Base-by-base conservation (phyloP, 495 filamentous ascomycete genomes). In the Talaromyces thailandensis region DNA sequence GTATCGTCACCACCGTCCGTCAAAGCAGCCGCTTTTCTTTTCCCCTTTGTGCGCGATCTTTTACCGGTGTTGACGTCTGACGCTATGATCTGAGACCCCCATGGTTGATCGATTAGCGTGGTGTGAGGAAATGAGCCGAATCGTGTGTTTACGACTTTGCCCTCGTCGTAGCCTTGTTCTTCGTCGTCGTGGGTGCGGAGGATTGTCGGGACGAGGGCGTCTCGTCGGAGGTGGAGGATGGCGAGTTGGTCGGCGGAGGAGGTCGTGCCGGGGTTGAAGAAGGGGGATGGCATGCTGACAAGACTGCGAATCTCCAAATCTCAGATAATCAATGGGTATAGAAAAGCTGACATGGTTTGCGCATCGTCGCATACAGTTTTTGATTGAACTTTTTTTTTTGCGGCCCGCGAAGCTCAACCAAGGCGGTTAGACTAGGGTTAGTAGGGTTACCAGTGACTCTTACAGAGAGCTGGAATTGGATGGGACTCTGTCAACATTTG, bases 41-140 rank as follows among this genome's bases (percentile, higher is more conserved):
- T 88, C 64, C 80, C 43, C 12, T 53, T 35, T 52, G 59, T 60
- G 60, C 58, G 9, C 51, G 64, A 77, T 45, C 70, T 76, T 71
- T 79, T 84, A 9, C 92, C 92, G 1, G 91, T 95, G 71, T 96
- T 90, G 55, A 95, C 92, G 48, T 86, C 82, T n/a, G 90, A 93
- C 4, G 94, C 93, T 48, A 87, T 81, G 28, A 98, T 86, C 69
- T 98, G 94, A 6, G 88, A 88, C 52, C 94, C 94, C 92, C 93
- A 97, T 58, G 91, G 88, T 53, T 91, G 76, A 16, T 82, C 77
- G 69, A 94, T 75, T 58, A 99, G 79, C 1, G 94, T 96, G 55
- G 80, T 88, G 75, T 98, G 93, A 0, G 94, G 94, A 67, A 95
- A 99, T 4, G 92, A 93, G 25, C 94, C 94, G 68, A 96, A 99